These are phyloP conservation scores for Penicillium canescens DNA, from an alignment of 495 filamentous ascomycete species.

Conservation along the genomic window DNA sequence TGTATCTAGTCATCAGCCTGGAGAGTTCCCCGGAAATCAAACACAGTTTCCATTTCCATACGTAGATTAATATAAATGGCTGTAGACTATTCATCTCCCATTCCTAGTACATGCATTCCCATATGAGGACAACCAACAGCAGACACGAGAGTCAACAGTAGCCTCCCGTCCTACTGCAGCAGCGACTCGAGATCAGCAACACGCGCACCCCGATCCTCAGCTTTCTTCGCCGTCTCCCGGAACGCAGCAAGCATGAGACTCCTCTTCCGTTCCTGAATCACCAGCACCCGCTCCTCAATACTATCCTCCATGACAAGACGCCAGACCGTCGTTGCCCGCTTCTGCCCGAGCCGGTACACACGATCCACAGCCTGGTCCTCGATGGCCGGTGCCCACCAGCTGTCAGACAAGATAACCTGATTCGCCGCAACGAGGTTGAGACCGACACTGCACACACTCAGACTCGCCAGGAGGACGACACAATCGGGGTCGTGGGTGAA, in stretches of 20 bases:
- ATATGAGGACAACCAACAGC: too few relatives aligned
- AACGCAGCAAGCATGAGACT: constrained; percentile 77
- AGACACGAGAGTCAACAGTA: too few relatives aligned
- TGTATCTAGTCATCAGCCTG: too few relatives aligned
- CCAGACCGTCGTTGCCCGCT: constrained; percentile 73
- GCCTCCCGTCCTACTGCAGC: constrained; percentile 21
- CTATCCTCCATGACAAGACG: constrained; percentile 78
- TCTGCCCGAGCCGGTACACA: constrained; percentile 87
- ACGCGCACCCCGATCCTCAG: constrained; percentile 48
- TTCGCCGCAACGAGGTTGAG: constrained; percentile 88
- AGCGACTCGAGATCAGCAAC: constrained; percentile 62
- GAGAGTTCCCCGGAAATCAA: too few relatives aligned
- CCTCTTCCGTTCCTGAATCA: constrained; percentile 81
- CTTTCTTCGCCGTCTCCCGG: constrained; percentile 57
- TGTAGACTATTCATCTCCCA: too few relatives aligned
- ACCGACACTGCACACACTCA: constrained; percentile 83
- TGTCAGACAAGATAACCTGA: constrained; percentile 81
- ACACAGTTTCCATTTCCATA: too few relatives aligned
- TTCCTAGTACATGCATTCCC: too few relatives aligned
- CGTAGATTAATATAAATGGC: too few relatives aligned
- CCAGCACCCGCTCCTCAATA: constrained; percentile 83
- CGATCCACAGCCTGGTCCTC: constrained; percentile 94
- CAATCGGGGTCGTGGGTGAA: constrained; percentile 69
- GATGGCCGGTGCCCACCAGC: constrained; percentile 93
- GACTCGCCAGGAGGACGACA: constrained; percentile 77